Percentiles rank a stretch among this genome's conserved stretches.
phyloP scores from a whole-genome alignment of 805 yeast species.

The Helenozyma rhizophorensis region DNA sequence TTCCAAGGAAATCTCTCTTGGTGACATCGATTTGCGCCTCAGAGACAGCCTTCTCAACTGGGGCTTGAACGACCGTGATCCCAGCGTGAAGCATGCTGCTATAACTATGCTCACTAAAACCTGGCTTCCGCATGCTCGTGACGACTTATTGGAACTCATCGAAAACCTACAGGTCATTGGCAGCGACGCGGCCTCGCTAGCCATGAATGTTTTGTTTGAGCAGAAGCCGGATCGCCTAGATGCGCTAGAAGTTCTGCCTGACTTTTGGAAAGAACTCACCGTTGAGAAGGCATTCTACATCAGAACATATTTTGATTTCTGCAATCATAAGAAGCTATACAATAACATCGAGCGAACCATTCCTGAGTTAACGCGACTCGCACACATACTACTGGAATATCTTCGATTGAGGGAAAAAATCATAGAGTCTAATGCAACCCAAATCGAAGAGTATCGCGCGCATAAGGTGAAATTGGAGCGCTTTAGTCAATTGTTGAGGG shows the following conservation, averaged over 20 bases:
- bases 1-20: constrained; percentile 58
- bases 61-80: constrained; percentile 89
- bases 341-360: constrained; percentile 62
- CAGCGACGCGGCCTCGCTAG: constrained; percentile 62
- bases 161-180: constrained; percentile 68
- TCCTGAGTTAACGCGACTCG: constrained; percentile 76
- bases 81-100: constrained; percentile 67
- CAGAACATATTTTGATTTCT: constrained; percentile 61
- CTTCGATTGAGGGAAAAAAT: constrained; percentile 41
- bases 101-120: constrained; percentile 58
- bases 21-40: constrained; percentile 38
- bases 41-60: constrained; percentile 69
- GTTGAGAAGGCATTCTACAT: constrained; percentile 73
- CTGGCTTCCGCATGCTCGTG: constrained; percentile 69
- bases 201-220: constrained; percentile 59
- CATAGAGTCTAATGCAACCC: constrained; percentile 18
- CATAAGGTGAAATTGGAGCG: constrained; percentile 6
- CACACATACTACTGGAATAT: constrained; percentile 54
- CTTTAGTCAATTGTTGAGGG: constrained; percentile 8
- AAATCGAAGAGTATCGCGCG: constrained; percentile 12
- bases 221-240: constrained; percentile 59
- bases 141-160: constrained; percentile 67
- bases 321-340: constrained; percentile 47
- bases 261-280: constrained; percentile 64
- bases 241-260: constrained; percentile 56